Evolutionary conservation across 1,139 yeast genomes (phyloP).

Genomic region (Hyphopichia pseudoburtonii): DNA sequence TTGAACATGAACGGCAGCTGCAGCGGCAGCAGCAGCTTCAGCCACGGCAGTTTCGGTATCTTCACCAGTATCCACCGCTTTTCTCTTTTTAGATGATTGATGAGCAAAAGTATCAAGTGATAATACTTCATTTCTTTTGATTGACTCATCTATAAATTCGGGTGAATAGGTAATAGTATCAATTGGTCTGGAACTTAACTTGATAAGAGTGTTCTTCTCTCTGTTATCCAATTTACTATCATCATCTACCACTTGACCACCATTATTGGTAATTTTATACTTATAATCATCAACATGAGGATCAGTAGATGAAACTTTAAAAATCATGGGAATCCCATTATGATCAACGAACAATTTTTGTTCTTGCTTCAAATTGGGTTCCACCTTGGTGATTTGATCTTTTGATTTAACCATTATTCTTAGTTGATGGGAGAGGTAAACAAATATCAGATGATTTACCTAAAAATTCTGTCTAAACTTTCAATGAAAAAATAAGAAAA

Average conservation of each 20-base stretch:
- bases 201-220: background rate
- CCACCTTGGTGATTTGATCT: background rate
- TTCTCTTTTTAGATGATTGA: conserved; percentile 6
- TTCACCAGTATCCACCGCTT: conserved; percentile 7
- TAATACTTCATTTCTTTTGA: conserved; percentile 8
- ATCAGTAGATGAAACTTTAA: conserved; percentile 23
- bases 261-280: conserved; percentile 25
- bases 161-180: conserved; percentile 12
- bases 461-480: too few species aligned
- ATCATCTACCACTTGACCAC: conserved; percentile 29
- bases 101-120: conserved; percentile 9
- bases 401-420: background rate
- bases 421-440: too few species aligned
- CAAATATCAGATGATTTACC: too few species aligned
- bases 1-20: conserved; percentile 1
- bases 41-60: conserved; percentile 3
- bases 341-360: conserved; percentile 2
- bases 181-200: conserved; percentile 13
- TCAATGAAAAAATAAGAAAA: too few species aligned
- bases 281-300: conserved; percentile 21
- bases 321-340: conserved; percentile 19
- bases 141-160: conserved; percentile 23
- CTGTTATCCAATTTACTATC: background rate
- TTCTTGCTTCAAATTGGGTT: background rate
- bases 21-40: conserved; percentile 2